These are phyloP conservation scores for Talaromyces amestolkiae DNA, from an alignment of 2,329 filamentous ascomycete genomes.

Conservation along the genomic window DNA sequence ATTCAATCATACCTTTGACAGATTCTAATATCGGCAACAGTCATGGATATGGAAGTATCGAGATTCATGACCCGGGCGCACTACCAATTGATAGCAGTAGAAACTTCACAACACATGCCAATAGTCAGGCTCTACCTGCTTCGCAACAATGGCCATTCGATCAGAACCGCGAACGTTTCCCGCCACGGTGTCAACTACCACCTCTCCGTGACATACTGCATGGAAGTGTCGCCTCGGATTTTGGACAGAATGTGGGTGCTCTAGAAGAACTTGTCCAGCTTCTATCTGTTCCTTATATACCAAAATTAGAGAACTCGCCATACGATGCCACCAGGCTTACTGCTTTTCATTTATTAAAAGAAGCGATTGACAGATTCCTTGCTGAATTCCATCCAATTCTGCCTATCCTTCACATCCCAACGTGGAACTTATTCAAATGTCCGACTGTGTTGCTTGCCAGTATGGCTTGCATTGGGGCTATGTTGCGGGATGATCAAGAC, in stretches of 20 bases:
- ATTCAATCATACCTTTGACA: background rate
- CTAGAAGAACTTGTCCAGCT: background rate
- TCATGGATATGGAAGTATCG: background rate
- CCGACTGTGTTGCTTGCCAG: conserved; percentile 9
- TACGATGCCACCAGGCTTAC: background rate
- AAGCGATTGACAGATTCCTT: conserved; percentile 1
- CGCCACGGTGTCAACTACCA: background rate
- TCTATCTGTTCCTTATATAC: conserved; percentile 13
- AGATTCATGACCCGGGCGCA: background rate
- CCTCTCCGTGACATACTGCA: conserved; percentile 9
- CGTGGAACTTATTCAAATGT: conserved; percentile 6
- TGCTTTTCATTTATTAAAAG: conserved; percentile 6
- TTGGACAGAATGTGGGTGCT: background rate
- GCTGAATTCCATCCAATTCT: conserved; percentile 10
- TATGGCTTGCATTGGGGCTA: conserved; percentile 15
- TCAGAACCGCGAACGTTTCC: conserved; percentile 9
- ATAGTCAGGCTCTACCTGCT: background rate
- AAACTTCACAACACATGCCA: background rate
- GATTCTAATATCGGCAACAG: background rate
- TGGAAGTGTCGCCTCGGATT: background rate
- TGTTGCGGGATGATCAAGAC: conserved; percentile 8
- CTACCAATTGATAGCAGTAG: background rate
- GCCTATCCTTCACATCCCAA: conserved; percentile 1
- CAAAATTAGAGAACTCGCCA: background rate
- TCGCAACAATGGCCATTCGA: conserved; percentile 14